Evolutionary conservation across 805 yeast species (phyloP).

Genomic region (Candida ortonii): DNA sequence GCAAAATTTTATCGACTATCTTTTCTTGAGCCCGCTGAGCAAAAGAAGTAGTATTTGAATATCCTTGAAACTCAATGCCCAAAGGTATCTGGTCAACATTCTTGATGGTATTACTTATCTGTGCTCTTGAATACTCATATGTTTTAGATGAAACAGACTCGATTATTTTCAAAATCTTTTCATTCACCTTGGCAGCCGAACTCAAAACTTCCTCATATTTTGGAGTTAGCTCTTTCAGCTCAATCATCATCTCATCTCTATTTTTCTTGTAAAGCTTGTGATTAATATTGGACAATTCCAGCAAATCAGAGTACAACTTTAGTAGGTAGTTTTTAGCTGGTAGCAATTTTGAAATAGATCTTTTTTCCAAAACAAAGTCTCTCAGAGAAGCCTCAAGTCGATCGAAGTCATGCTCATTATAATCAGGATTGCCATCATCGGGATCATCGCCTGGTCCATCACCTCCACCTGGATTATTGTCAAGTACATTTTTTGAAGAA

Average conservation of each 20-base stretch:
- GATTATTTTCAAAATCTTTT: slow-evolving; percentile 56
- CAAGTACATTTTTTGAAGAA: slow-evolving; percentile 54
- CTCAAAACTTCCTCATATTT: slow-evolving; percentile 52
- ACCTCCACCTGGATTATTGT: slow-evolving; percentile 33
- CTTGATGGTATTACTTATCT: slow-evolving; percentile 50
- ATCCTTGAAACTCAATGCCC: slow-evolving; percentile 54
- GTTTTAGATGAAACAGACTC: slow-evolving; percentile 58
- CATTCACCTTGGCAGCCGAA: slow-evolving; percentile 53
- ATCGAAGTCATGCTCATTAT: slow-evolving; percentile 66
- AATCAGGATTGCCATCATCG: slow-evolving; percentile 32
- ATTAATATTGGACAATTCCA: slow-evolving; percentile 59
- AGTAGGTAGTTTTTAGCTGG: slow-evolving; percentile 89
- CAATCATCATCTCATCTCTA: slow-evolving; percentile 41
- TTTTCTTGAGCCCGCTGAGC: slow-evolving; percentile 66
- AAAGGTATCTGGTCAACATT: slow-evolving; percentile 32
- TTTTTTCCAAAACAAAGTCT: slow-evolving; percentile 81
- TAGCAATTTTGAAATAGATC: slow-evolving; percentile 81
- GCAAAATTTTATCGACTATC: slow-evolving; percentile 63
- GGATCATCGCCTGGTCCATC: slow-evolving; percentile 35
- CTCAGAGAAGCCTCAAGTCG: slow-evolving; percentile 80
- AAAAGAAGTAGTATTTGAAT: slow-evolving; percentile 63
- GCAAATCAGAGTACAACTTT: slow-evolving; percentile 67
- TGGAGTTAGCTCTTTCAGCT: slow-evolving; percentile 61
- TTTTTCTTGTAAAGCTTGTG: slow-evolving; percentile 51
- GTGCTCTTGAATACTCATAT: slow-evolving; percentile 57